phyloP scores from a whole-genome alignment of 78 protist species.

The slime mould (Dictyostelium discoideum) region dicty_2.7 NC_007088.5:5294501-5295000 shows the following conservation, averaged over 20 bases:
- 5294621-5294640: slow-evolving; percentile 67
- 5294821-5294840: neutral
- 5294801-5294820: slow-evolving; percentile 61
- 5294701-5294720: slow-evolving; percentile 5
- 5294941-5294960: slow-evolving; percentile 73
- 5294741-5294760: slow-evolving; percentile 58
- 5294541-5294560: slow-evolving; percentile 78
- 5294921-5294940: slow-evolving; percentile 68
- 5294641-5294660: slow-evolving; percentile 75
- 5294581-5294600: slow-evolving; percentile 65
- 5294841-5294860: slow-evolving; percentile 57
- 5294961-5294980: slow-evolving; percentile 79
- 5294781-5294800: slow-evolving; percentile 32
- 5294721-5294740: slow-evolving; percentile 42
- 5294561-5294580: slow-evolving; percentile 42
- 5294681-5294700: slow-evolving; percentile 54
- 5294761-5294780: neutral
- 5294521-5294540: slow-evolving; percentile 28
- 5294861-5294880: slow-evolving; percentile 79
- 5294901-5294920: slow-evolving; percentile 78
- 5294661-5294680: slow-evolving; percentile 38
- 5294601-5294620: slow-evolving; percentile 60
- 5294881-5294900: slow-evolving; percentile 65
- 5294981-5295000: slow-evolving; percentile 62
- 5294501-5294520: slow-evolving; percentile 51